These are phyloP conservation scores for Acanthamoeba culbertsoni DNA, from an alignment of 208 protist species.

Conservation along the genomic window DNA sequence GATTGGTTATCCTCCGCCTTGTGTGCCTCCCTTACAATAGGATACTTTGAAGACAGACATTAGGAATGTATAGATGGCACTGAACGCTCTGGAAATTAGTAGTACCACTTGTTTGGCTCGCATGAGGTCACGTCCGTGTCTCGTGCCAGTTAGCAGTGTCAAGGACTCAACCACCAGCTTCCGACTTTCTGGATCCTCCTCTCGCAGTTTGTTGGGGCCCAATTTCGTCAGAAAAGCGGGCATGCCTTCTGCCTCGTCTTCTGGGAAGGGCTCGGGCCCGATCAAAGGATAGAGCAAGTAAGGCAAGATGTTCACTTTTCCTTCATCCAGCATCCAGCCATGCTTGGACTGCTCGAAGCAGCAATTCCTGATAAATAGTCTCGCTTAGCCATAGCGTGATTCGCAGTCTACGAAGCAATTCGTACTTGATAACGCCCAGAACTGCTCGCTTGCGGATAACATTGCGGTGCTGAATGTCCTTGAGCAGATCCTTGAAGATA, in stretches of 20 bases:
- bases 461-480: slow-evolving; percentile 27
- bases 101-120: slow-evolving; percentile 39
- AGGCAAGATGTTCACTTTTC: slow-evolving; percentile 38
- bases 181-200: neutral
- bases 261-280: slow-evolving; percentile 15
- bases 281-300: slow-evolving; percentile 16
- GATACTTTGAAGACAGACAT: neutral
- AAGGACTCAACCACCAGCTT: slow-evolving; percentile 15
- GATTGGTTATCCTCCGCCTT: neutral
- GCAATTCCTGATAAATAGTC: neutral
- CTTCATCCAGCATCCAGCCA: neutral
- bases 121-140: neutral
- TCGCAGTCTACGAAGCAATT: neutral
- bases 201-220: neutral
- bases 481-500: slow-evolving; percentile 27
- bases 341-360: slow-evolving; percentile 52
- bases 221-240: neutral
- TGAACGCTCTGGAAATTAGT: neutral
- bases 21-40: neutral
- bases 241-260: slow-evolving; percentile 41
- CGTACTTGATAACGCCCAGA: slow-evolving; percentile 22
- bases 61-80: no score
- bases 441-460: slow-evolving; percentile 2
- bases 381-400: neutral
- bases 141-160: neutral